Evolutionary conservation across 2,329 filamentous ascomycete genomes (phyloP), one percentile per base, ranked within the genome.

Genomic region (Incumbomyces delicatus): DNA sequence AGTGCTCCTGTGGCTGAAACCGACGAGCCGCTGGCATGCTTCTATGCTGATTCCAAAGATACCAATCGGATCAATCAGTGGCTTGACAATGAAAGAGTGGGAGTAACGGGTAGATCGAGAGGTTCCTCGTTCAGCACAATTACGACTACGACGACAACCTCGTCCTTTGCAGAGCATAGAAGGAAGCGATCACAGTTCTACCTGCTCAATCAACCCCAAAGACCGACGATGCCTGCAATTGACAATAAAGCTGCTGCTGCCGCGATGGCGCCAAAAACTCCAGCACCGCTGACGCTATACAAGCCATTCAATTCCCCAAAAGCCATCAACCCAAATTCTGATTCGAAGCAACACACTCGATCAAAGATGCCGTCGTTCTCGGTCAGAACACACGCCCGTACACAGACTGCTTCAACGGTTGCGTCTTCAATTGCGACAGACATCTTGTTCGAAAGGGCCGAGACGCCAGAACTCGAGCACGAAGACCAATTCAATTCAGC

Each of bases 121-220:
- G 49, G 48, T 4, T 49, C 50, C 4, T 57, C 55, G 6, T 47
- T 54, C 49, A 54, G 52, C 34, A 51, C 49, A 2, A 18, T 49
- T 30, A 41, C 30, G 30, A 53, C 55, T 36, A 50, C 50, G 10
- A 54, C 51, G 22, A 49, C 54, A 32, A 46, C 50, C 18, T 48
- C 53, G 2, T 57, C 55, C 10, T 57, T 57, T 34, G 49, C 52
- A 5, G 55, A 57, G 35, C 53, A 55, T 37, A 54, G 55, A 10
- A 50, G 49, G 7, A 56, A 53, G 35, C 40, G 55, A 8, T 49
- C 55, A 30, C 50, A 55, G 30, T 57, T 57, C 48, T 57, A 57
- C 31, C 51, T 53, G 41, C 46, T 56, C 14, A 50, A 53, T 2
- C 42, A 48, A 4, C 14, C 4, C n/a, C 37, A 44, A 16, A 20